Base-by-base conservation (phyloP, 345 rosid genomes). In the Acer negundo region DNA sequence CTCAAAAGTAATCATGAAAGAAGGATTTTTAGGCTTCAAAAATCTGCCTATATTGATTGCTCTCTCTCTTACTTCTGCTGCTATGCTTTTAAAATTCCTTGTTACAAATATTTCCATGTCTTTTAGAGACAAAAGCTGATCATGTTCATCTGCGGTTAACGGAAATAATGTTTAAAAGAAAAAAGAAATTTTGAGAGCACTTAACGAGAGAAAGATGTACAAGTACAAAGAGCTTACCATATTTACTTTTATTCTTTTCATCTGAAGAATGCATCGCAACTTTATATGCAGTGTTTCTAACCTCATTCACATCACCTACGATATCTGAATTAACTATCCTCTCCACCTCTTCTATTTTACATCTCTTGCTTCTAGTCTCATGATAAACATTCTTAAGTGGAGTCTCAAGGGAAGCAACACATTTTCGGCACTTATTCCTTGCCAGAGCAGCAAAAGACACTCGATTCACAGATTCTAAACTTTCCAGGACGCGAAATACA, bases 401-500 rank as follows among this genome's bases (percentile, higher is more conserved):
- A 42, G 46, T 10, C 49, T 46, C 49, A 10, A 46, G 15, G 49
- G 12, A 46, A 9, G 61, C 61, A 56, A 56, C 61, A 56, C 61
- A 15, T 56, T 56, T n/a, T 56, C 3, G 19, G 19, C 10, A 3
- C 20, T 7, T n/a, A 59, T 59, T 9, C 6, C 63, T 10, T n/a
- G 3, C 12, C 12, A 59, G 26, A 19, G 63, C 3, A 59, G 26
- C 24, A 58, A n/a, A 58, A 6, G 74, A 70, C 46, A n/a, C 73
- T 11, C 58, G 79, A 79, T 51, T 78, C 56, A 74, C 62, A 35
- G 70, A 67, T 65, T 13, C 63, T 7, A 62, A 75, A 62, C 76
- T 75, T 73, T 80, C 86, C 40, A 77, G 73, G 8, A 80, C 87
- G 10, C 85, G 86, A 69, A 88, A 88, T 20, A 84, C 75, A 65